phyloP scores from a whole-genome alignment of 768 basidiomycete genomes.

The Pholiota conissans region DNA sequence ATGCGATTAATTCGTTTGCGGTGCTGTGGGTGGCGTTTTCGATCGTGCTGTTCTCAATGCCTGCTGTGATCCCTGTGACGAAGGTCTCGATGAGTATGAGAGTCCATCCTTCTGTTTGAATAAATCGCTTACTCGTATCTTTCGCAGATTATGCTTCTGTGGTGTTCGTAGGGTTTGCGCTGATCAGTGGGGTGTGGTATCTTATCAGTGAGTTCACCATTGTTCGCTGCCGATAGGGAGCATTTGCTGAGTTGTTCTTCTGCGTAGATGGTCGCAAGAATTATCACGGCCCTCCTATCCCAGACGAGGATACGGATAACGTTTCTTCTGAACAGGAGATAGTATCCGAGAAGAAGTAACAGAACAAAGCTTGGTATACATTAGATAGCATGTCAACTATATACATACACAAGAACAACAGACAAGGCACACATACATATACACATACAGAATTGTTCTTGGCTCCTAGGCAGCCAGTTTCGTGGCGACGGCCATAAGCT shows the following conservation, averaged over 20 bases:
- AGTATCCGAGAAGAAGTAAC: not conserved
- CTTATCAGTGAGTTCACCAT: constrained; percentile 42
- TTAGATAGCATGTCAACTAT: not conserved
- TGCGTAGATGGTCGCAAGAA: constrained; percentile 40
- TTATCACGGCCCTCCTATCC: constrained; percentile 44
- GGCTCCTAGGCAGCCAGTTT: constrained; percentile 63
- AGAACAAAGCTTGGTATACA: not conserved
- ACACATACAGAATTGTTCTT: not conserved
- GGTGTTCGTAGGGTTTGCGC: constrained; percentile 63
- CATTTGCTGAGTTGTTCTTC: not conserved
- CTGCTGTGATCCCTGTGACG: constrained; percentile 57
- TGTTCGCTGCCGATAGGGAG: not conserved
- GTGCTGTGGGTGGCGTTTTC: constrained; percentile 63
- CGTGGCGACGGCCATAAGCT: constrained; percentile 76
- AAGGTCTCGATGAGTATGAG: constrained; percentile 44
- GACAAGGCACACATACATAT: not conserved
- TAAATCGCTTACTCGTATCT: not conserved
- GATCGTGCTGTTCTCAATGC: constrained; percentile 70
- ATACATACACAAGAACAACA: constrained; percentile 5
- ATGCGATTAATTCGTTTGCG: constrained; percentile 46
- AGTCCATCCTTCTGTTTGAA: not conserved
- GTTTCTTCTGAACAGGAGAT: not conserved
- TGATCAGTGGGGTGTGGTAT: constrained; percentile 63
- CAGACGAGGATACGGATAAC: constrained; percentile 15
- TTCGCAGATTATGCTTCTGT: constrained; percentile 63